These are phyloP conservation scores for Cryptococcus sp. DNA, from an alignment of 1,284 basidiomycete species.

Conservation along the genomic window DNA sequence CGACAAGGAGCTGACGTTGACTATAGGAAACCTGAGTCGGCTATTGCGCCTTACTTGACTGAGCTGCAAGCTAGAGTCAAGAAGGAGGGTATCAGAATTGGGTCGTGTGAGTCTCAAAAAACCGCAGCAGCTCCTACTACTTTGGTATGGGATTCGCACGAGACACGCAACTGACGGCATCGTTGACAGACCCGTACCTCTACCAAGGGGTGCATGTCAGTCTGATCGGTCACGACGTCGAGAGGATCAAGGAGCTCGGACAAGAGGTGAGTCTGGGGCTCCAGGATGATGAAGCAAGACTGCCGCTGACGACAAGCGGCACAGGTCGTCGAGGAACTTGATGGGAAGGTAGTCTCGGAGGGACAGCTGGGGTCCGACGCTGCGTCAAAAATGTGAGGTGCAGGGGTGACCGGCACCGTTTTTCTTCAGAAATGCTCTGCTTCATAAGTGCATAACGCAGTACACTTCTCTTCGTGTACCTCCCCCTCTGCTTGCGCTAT, in stretches of 20 bases:
- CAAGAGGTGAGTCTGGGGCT: constrained; percentile 57
- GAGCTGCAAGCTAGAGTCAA: constrained; percentile 70
- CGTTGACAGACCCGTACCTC: constrained; percentile 57
- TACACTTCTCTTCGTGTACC: no score
- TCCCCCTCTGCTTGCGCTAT: no score
- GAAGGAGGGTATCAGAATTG: constrained; percentile 73
- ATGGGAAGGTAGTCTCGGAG: constrained; percentile 53
- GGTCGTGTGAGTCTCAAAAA: constrained; percentile 57
- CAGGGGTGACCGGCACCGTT: no score
- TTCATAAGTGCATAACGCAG: no score
- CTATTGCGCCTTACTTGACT: constrained; percentile 83
- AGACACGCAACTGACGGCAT: background rate
- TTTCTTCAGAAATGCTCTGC: no score
- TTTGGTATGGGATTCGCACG: background rate
- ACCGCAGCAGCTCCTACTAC: background rate
- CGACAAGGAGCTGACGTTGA: constrained; percentile 9
- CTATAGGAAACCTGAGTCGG: constrained; percentile 72
- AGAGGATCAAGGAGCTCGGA: constrained; percentile 57
- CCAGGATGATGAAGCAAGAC: background rate
- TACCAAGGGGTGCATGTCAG: constrained; percentile 59
- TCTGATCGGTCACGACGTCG: constrained; percentile 70
- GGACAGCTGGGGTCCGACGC: constrained; percentile 45
- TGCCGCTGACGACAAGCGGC: background rate
- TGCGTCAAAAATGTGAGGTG: no score
- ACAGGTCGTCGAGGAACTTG: constrained; percentile 52